A percentile compares a stretch with the other conserved stretches of the same genome.
Evolutionary conservation across 345 rosid genomes (phyloP).

Genomic region (Lepidium aucheri): DNA sequence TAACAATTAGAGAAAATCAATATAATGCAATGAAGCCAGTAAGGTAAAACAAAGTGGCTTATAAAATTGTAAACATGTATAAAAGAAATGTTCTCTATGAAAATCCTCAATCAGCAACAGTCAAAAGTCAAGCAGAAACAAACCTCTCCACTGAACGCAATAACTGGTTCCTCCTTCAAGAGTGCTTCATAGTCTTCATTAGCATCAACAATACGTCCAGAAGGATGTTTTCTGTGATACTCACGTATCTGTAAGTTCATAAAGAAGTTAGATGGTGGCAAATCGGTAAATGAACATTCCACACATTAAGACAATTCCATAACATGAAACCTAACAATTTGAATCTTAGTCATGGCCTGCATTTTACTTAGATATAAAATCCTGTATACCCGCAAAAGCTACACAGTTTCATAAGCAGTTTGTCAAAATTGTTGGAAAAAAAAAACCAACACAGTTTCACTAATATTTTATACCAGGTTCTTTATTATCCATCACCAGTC

Average conservation of each 20-base stretch:
- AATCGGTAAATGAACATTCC: not conserved
- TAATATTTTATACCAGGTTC: no score
- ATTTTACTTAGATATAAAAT: not conserved
- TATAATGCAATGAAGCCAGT: not conserved
- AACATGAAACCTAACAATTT: not conserved
- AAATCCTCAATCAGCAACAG: not conserved
- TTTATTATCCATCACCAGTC: no score
- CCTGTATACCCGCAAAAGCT: not conserved
- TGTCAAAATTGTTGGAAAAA: not conserved
- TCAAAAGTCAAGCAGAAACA: not conserved
- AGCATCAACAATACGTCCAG: slow-evolving; percentile 71
- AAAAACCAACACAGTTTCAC: not conserved
- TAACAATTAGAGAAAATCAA: not conserved
- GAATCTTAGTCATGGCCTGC: not conserved
- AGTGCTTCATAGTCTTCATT: slow-evolving; percentile 60
- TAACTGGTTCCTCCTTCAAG: slow-evolving; percentile 73
- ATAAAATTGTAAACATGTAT: not conserved
- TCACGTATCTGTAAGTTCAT: slow-evolving; percentile 36
- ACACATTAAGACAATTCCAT: not conserved
- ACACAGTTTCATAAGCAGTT: not conserved
- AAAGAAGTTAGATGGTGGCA: not conserved
- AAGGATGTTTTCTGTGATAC: slow-evolving; percentile 80
- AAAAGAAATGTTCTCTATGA: not conserved
- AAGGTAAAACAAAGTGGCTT: not conserved
- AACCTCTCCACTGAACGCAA: slow-evolving; percentile 96